phyloP scores from a whole-genome alignment of 768 basidiomycete genomes.

The Leccinum subtestaceum region DNA sequence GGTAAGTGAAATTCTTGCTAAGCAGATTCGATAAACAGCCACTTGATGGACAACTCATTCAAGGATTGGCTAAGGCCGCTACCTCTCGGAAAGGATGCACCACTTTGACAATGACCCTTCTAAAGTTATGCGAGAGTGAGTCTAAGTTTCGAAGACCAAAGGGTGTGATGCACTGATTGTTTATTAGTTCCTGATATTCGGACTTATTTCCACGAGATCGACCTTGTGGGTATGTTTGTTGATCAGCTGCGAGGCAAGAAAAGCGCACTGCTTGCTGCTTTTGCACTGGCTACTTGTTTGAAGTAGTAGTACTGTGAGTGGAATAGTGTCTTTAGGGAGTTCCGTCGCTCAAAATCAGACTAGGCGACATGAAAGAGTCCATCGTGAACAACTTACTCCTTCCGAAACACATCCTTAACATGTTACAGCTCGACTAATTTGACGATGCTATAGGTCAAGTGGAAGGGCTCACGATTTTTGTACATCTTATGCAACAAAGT shows the following conservation, averaged over 20 bases:
- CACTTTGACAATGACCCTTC: conserved; percentile 21
- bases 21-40: no score
- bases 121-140: conserved; percentile 23
- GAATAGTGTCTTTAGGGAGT: background rate
- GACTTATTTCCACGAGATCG: conserved; percentile 4
- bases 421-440: conserved; percentile 23
- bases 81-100: conserved; percentile 9
- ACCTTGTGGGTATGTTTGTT: conserved; percentile 10
- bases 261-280: conserved; percentile 20
- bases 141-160: background rate
- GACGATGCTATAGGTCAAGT: conserved; percentile 23
- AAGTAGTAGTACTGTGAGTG: conserved; percentile 14
- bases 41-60: no score
- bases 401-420: conserved; percentile 12
- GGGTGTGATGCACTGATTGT: background rate
- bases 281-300: conserved; percentile 18
- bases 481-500: conserved; percentile 20
- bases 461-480: conserved; percentile 25
- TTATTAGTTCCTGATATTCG: conserved; percentile 8
- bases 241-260: conserved; percentile 17
- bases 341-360: background rate
- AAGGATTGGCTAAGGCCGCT: background rate
- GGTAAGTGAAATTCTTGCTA: no score
- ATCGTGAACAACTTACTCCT: conserved; percentile 6
- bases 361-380: conserved; percentile 14